Evolutionary conservation across 768 basidiomycete species (phyloP), one percentile per base, ranked within the genome.

Genomic region (Mycena crocata): DNA sequence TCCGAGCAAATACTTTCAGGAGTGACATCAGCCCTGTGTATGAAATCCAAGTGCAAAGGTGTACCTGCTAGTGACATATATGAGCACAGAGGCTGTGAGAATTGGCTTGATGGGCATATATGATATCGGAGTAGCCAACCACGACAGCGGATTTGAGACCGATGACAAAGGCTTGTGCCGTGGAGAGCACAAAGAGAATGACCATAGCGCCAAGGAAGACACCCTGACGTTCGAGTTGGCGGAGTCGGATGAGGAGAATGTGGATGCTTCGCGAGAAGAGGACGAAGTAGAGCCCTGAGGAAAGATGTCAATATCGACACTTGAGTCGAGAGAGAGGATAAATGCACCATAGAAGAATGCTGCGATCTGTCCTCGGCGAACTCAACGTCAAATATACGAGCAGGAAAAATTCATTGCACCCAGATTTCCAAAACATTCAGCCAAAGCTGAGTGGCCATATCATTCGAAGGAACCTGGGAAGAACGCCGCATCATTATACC

Each of bases 1-100:
- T 66, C 65, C 21, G 65, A 54, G 28, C 57, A 60, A 23, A 66
- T 9, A n/a, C 65, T 66, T n/a, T n/a, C n/a, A n/a, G n/a, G n/a
- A n/a, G n/a, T n/a, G n/a, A 24, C 23, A 45, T 14, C 14, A 14
- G 23, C 23, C 28, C 35, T 2, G 32, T 5, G 15, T 3, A 12
- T 32, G 19, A 32, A 28, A 26, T 19, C 26, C 2, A 8, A 8
- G 48, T 32, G 17, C 15, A 49, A n/a, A 24, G 15, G 28, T 32
- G 24, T 30, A 60, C 58, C 58, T 55, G 52, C 65, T 66, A 4
- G 57, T 39, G 3, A 66, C 65, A 39, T 66, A 66, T 23, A 60
- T 59, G 9, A 66, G 52, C 3, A 61, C 34, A 8, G 65, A 61
- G 12, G 58, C 65, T 1, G 51, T 44, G 19, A 28, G 26, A 9